A percentile compares a stretch with the other conserved stretches of the same genome.
Evolutionary conservation across 495 filamentous ascomycete species (phyloP).

Genomic region (Pseudoneurospora amorphoporcata): DNA sequence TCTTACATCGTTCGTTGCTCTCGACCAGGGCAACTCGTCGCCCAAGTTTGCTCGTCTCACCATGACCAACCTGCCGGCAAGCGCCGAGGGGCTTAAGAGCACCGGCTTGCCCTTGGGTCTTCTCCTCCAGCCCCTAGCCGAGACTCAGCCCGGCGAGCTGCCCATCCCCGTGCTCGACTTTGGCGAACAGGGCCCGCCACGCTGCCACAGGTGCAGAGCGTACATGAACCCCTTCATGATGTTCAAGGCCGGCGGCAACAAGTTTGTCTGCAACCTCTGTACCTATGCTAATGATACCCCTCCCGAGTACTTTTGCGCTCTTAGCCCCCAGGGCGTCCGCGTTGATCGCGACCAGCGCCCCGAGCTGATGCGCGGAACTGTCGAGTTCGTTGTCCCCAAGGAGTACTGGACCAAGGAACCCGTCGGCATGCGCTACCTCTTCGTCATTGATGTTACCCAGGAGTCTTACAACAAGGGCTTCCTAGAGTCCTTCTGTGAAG

Average conservation of each 20-base stretch:
- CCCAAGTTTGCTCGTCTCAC: conserved; percentile 89
- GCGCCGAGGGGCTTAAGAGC: conserved; percentile 63
- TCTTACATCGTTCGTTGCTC: conserved; percentile 79
- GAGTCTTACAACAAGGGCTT: conserved; percentile 84
- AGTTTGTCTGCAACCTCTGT: conserved; percentile 98
- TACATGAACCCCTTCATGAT: conserved; percentile 99
- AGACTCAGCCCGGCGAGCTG: conserved; percentile 72
- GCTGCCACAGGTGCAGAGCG: conserved; percentile 85
- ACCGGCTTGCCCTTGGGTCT: conserved; percentile 82
- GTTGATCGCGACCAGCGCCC: conserved; percentile 84
- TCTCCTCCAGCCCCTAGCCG: conserved; percentile 79
- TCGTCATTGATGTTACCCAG: conserved; percentile 85
- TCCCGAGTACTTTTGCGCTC: conserved; percentile 84
- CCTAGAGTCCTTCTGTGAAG: conserved; percentile 82
- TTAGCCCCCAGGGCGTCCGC: conserved; percentile 76
- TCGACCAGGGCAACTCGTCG: conserved; percentile 93
- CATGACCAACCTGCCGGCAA: conserved; percentile 81
- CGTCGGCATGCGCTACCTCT: conserved; percentile 76
- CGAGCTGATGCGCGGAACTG: conserved; percentile 81
- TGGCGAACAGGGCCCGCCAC: conserved; percentile 80
- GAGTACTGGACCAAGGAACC: conserved; percentile 98
- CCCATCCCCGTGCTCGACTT: conserved; percentile 92
- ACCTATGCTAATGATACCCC: conserved; percentile 93
- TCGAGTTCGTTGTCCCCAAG: conserved; percentile 93
- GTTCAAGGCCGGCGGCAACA: conserved; percentile 86